Percentiles rank a stretch among this genome's conserved stretches.
phyloP scores from a whole-genome alignment of 805 yeast genomes.

The Saccharomyces jurei region DNA sequence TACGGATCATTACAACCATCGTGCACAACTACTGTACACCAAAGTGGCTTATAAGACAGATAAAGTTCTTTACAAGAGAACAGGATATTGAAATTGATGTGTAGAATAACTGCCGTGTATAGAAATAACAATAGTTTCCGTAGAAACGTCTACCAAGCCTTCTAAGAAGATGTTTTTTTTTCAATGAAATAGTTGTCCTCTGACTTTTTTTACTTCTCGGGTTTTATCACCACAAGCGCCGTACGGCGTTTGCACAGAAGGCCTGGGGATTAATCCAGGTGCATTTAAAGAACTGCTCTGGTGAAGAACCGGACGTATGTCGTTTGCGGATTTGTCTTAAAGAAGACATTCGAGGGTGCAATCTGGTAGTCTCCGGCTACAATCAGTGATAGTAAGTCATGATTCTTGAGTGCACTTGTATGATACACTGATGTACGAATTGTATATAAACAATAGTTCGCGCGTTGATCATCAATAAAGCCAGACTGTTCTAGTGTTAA shows the following conservation, averaged over 20 bases:
- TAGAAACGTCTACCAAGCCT: not conserved
- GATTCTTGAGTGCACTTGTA: not conserved
- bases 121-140: not conserved
- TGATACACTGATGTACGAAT: not conserved
- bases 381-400: not conserved
- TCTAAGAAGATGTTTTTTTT: not conserved
- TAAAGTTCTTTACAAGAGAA: constrained; percentile 32
- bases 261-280: not conserved
- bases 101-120: not conserved
- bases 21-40: constrained; percentile 49
- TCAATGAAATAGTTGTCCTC: not conserved
- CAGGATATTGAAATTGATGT: constrained; percentile 1
- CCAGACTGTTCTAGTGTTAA: too few species aligned
- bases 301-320: not conserved
- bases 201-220: not conserved
- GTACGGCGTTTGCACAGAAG: not conserved
- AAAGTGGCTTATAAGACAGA: constrained; percentile 40
- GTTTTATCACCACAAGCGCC: not conserved
- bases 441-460: not conserved
- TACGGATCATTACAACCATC: constrained; percentile 45
- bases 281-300: not conserved
- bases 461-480: not conserved
- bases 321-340: not conserved
- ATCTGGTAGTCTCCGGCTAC: not conserved
- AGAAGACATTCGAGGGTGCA: not conserved